phyloP scores from a whole-genome alignment of 1,139 yeast species.

The Magnusiomyces clavatus region DNA sequence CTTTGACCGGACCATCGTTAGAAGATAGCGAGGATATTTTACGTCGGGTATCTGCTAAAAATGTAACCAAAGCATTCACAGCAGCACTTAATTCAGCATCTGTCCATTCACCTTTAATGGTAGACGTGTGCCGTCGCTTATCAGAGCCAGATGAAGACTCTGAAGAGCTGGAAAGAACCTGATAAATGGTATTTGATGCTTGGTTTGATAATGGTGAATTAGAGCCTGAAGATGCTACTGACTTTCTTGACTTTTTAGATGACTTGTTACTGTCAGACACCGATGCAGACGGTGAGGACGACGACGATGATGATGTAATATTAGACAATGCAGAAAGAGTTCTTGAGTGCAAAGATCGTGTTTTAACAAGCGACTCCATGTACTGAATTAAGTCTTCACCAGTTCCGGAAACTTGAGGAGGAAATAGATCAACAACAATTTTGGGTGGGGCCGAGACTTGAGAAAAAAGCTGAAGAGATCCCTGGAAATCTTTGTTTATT shows the following conservation, averaged over 20 bases:
- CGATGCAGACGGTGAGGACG: constrained; percentile 15
- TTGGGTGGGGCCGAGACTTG: constrained; percentile 53
- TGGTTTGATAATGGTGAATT: constrained; percentile 36
- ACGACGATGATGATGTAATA: constrained; percentile 1
- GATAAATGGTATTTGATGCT: constrained; percentile 49
- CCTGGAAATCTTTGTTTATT: constrained; percentile 27
- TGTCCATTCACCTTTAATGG: constrained; percentile 12
- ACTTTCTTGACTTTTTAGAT: no score
- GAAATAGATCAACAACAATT: constrained; percentile 41
- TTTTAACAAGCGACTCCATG: constrained; percentile 13
- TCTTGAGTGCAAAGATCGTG: neutral
- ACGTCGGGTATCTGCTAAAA: constrained; percentile 44
- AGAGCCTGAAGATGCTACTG: neutral
- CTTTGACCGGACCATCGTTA: neutral
- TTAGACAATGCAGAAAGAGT: neutral
- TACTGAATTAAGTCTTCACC: constrained; percentile 17
- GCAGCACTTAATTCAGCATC: constrained; percentile 32
- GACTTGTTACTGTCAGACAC: no score
- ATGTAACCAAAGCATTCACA: constrained; percentile 48
- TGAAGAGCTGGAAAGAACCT: constrained; percentile 37
- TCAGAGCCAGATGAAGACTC: constrained; percentile 20
- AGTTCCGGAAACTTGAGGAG: constrained; percentile 30
- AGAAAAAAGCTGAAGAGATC: constrained; percentile 42
- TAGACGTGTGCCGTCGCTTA: neutral
- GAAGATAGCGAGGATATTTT: constrained; percentile 28